These are phyloP conservation scores for Neoboletus magnificus DNA, from an alignment of 768 basidiomycete species.

Conservation along the genomic window DNA sequence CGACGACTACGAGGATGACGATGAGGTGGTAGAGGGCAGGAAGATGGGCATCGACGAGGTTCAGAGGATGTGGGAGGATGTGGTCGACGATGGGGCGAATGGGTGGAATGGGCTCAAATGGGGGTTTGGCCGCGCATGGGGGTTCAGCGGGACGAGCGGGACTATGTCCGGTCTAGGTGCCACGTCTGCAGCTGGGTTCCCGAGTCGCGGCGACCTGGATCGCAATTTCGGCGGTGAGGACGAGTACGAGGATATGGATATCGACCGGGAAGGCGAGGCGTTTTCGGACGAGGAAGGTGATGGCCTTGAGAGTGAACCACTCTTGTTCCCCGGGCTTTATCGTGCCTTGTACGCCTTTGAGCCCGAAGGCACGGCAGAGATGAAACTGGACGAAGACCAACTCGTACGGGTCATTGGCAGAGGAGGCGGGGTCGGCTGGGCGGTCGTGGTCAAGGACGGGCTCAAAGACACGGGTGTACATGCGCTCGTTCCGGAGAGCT, in stretches of 20 bases:
- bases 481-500: conserved; percentile 78
- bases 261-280: conserved; percentile 35
- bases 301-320: conserved; percentile 26
- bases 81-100: conserved; percentile 24
- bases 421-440: conserved; percentile 81
- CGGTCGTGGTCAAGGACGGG: conserved; percentile 53
- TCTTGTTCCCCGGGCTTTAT: conserved; percentile 67
- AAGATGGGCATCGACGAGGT: not conserved
- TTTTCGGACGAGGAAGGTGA: conserved; percentile 19
- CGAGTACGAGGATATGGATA: conserved; percentile 22
- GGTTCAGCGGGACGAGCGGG: conserved; percentile 14
- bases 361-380: conserved; percentile 80
- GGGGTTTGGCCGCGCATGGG: conserved; percentile 42
- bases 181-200: conserved; percentile 20
- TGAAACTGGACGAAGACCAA: conserved; percentile 76
- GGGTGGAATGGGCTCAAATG: conserved; percentile 42
- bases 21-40: conserved; percentile 7
- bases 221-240: conserved; percentile 44
- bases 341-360: conserved; percentile 76
- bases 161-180: not conserved
- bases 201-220: conserved; percentile 43
- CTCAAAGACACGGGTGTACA: conserved; percentile 42
- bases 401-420: conserved; percentile 68
- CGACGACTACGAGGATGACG: conserved; percentile 5
- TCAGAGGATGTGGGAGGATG: conserved; percentile 21